phyloP scores from a whole-genome alignment of 108 stramenopile genomes.

The Skeletonema menzelii region DNA sequence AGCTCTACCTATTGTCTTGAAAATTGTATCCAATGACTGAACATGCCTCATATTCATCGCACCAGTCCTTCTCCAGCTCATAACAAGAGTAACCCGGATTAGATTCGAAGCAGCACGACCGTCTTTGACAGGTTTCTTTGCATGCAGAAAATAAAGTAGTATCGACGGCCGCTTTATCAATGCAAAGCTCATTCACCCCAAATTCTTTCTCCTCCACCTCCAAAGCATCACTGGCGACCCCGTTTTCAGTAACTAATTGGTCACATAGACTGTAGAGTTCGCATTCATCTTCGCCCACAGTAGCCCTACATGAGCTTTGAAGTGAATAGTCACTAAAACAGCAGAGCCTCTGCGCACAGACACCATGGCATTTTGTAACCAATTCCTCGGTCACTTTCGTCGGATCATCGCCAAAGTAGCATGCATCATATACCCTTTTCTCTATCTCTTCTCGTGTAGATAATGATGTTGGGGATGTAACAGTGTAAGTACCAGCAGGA shows the following conservation, averaged over 20 bases:
- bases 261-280: constrained; percentile 1
- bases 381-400: neutral
- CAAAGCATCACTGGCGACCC: neutral
- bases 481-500: neutral
- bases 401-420: constrained; percentile 4
- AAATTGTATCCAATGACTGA: neutral
- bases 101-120: constrained; percentile 20
- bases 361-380: constrained; percentile 1
- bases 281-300: constrained; percentile 13
- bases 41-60: constrained; percentile 22
- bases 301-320: constrained; percentile 7
- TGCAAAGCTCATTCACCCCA: constrained; percentile 3
- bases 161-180: neutral
- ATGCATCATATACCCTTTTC: neutral
- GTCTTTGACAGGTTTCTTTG: neutral
- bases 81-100: constrained; percentile 11
- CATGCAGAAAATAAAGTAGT: constrained; percentile 5
- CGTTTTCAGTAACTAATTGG: constrained; percentile 9
- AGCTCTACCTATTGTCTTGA: too few species aligned
- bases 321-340: constrained; percentile 7
- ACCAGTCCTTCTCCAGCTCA: constrained; percentile 17
- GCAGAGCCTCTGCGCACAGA: constrained; percentile 9
- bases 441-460: neutral
- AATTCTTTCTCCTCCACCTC: constrained; percentile 1
- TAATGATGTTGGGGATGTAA: neutral